phyloP scores from a whole-genome alignment of 2,329 filamentous ascomycete genomes.

The Diplodia corticola region DNA sequence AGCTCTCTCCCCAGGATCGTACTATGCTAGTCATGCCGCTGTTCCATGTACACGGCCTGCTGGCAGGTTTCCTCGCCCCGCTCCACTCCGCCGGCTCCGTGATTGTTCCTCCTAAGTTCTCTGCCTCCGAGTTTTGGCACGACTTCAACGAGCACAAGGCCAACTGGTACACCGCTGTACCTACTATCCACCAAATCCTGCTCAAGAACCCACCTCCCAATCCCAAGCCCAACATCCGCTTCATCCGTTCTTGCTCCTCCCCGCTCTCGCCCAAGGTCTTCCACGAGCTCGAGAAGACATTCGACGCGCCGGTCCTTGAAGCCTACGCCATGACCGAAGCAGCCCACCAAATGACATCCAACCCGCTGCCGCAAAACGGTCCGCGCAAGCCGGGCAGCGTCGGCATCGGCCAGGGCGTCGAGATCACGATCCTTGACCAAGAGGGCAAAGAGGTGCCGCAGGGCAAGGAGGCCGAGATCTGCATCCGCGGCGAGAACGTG shows the following conservation, averaged over 20 bases:
- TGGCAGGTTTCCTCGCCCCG: slow-evolving; percentile 78
- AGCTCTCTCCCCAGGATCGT: slow-evolving; percentile 68
- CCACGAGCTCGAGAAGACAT: slow-evolving; percentile 72
- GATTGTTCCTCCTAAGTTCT: slow-evolving; percentile 77
- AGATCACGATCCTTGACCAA: slow-evolving; percentile 74
- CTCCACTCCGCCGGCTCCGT: slow-evolving; percentile 75
- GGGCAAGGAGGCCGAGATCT: slow-evolving; percentile 77
- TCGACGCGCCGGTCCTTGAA: slow-evolving; percentile 79
- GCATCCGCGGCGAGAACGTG: slow-evolving; percentile 78
- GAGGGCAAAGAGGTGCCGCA: slow-evolving; percentile 67
- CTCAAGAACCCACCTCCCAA: slow-evolving; percentile 70
- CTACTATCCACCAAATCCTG: slow-evolving; percentile 87
- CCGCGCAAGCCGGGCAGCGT: slow-evolving; percentile 80
- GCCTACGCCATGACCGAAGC: slow-evolving; percentile 94
- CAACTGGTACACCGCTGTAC: slow-evolving; percentile 93
- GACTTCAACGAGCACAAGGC: slow-evolving; percentile 73
- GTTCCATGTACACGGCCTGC: slow-evolving; percentile 86
- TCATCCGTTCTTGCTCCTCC: slow-evolving; percentile 85
- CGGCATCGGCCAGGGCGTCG: slow-evolving; percentile 79
- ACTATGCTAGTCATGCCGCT: slow-evolving; percentile 89
- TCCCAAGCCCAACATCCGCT: slow-evolving; percentile 72
- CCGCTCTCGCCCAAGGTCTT: slow-evolving; percentile 81
- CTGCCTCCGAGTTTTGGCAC: slow-evolving; percentile 77
- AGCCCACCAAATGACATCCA: slow-evolving; percentile 79
- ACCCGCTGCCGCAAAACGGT: slow-evolving; percentile 57